Percentiles rank a stretch among this genome's conserved stretches.
Evolutionary conservation across 78 protist species (phyloP).

Genomic region (Dictyostelium citrinum): DNA sequence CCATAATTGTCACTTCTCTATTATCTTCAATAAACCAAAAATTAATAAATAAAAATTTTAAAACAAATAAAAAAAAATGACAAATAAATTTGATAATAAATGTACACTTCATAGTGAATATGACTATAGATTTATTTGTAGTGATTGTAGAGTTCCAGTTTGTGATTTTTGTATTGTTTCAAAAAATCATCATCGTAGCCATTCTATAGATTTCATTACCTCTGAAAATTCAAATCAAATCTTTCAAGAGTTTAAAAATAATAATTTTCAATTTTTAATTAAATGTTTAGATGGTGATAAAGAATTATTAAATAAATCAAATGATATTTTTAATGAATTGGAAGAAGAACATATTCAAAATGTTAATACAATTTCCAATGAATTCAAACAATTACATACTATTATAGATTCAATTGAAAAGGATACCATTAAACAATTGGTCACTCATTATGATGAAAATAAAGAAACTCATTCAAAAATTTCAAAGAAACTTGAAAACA

Average conservation of each 20-base stretch:
- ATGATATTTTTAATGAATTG: neutral
- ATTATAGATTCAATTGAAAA: no score
- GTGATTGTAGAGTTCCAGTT: neutral
- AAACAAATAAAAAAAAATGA: neutral
- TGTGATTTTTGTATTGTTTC: neutral
- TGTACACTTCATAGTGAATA: neutral
- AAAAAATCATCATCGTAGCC: neutral
- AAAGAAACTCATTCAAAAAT: no score
- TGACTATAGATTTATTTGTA: neutral
- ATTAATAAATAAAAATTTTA: no score
- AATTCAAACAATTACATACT: neutral
- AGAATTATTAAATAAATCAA: neutral
- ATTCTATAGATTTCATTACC: neutral
- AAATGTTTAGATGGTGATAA: neutral
- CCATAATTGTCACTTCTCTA: no score
- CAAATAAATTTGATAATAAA: neutral
- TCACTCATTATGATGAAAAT: no score
- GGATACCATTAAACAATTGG: no score
- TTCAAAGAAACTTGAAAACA: no score
- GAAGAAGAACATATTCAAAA: neutral
- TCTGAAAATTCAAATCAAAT: neutral
- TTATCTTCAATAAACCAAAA: no score
- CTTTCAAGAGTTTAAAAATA: neutral
- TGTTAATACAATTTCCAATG: neutral
- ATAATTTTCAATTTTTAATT: neutral